These are phyloP conservation scores for Cucumis hystrix DNA, from an alignment of 306 rosid genomes.

Conservation along the genomic window DNA sequence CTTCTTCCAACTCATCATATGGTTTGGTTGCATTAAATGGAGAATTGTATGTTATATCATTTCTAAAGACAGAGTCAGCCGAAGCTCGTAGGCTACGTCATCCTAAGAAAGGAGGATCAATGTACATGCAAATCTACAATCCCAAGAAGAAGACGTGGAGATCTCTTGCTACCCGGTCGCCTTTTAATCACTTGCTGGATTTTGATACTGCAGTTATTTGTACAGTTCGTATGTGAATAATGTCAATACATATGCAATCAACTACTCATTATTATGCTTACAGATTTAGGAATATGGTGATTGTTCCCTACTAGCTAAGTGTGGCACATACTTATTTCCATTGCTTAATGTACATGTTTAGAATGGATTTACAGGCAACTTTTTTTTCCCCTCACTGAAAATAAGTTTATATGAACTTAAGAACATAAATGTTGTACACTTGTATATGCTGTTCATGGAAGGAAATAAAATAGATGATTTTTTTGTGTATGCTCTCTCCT, in stretches of 20 bases:
- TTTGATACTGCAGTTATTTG: constrained; percentile 49
- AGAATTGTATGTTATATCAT: constrained; percentile 51
- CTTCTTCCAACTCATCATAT: constrained; percentile 26
- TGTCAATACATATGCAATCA: background rate
- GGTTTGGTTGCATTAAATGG: constrained; percentile 49
- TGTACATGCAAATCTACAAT: constrained; percentile 68
- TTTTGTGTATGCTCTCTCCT: background rate
- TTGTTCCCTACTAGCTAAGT: background rate
- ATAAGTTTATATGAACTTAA: background rate
- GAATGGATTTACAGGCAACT: background rate
- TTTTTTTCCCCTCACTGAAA: background rate
- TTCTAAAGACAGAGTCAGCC: constrained; percentile 16
- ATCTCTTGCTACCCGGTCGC: constrained; percentile 41
- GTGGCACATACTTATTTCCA: background rate
- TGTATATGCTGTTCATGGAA: background rate
- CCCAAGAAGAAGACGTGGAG: constrained; percentile 72
- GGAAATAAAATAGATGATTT: background rate
- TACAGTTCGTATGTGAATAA: constrained; percentile 43
- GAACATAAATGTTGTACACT: background rate
- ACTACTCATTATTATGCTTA: background rate
- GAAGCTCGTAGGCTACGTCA: constrained; percentile 38
- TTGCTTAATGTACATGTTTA: constrained; percentile 3
- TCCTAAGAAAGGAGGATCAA: constrained; percentile 36
- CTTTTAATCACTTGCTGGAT: constrained; percentile 40
- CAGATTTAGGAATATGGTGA: background rate